Evolutionary conservation across 1,284 basidiomycete genomes (phyloP), one percentile per base, ranked within the genome.

Genomic region (Ganoderma boninense): DNA sequence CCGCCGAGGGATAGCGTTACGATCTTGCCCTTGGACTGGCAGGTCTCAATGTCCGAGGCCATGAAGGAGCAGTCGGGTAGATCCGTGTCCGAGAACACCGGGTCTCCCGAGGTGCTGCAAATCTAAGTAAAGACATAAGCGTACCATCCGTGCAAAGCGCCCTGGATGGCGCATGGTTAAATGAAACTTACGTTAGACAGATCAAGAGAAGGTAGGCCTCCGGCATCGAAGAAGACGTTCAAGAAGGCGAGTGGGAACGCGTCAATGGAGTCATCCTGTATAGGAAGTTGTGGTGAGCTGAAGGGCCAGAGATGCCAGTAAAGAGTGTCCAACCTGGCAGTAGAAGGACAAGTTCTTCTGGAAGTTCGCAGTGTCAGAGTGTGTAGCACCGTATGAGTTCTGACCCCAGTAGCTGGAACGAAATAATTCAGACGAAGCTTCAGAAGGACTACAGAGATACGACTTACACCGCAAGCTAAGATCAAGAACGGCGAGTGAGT

Each of bases 1-100:
- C 91, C 91, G 52, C 91, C 91, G 29, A 92, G 81, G 70, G 86
- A 88, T 66, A 92, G 79, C 1, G 90, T 92, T 69, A 92, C 83
- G 40, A 90, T 87, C 79, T 92, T 92, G 44, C 91, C 91, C 32
- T 83, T 85, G 4, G 86, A 82, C 76, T 92, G 90, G 76, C 91
- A 92, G 10, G 83, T 81, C 75, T 89, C 72, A 70, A 92, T 92
- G 68, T 87, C 86, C 4, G 84, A 76, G 0, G 87, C 86, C 43
- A 91, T 77, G 78, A 85, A 86, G 35, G 81, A 78, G 75, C 90
- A 92, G 71, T 90, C 83, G 18, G 89, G 84, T 6, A 92, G 83
- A 62, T 82, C 82, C 14, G 88, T 89, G 32, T 88, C 90, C 2
- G 87, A 64, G 77, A 90, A 91, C 16, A 85, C 81, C 3, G 79